Conservation (phyloP, 2,329 filamentous ascomycete species). For the Macrophomina phaseolina region DNA sequence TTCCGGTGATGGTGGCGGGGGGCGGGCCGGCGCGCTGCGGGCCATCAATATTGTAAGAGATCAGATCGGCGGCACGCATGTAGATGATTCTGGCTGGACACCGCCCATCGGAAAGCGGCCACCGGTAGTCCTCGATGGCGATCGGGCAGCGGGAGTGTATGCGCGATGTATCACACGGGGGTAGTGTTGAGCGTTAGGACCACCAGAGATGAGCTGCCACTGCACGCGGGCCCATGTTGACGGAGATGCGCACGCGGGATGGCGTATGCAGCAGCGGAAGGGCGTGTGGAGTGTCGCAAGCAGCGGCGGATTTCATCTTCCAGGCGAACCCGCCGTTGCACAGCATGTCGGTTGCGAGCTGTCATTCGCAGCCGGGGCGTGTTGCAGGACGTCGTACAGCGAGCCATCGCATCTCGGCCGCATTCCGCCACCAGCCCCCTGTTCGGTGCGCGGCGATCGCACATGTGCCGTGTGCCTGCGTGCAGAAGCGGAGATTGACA, state of each 20-base stretch:
- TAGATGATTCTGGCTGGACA: no score
- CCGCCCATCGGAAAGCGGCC: background rate
- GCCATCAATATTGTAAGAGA: no score
- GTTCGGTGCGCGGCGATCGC: no score
- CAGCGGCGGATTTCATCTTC: background rate
- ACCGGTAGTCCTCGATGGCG: background rate
- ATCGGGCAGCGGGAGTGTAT: no score
- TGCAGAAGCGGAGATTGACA: background rate
- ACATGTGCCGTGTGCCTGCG: background rate
- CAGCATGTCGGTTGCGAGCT: background rate
- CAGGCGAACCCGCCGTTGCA: background rate
- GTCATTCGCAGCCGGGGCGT: constrained; percentile 8
- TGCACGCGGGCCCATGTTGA: background rate
- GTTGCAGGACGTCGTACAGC: background rate
- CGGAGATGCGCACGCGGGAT: background rate
- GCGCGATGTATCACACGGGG: background rate
- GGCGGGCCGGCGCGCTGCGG: no score
- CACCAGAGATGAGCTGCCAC: no score
- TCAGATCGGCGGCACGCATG: background rate
- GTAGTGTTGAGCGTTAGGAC: no score
- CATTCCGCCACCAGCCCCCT: no score
- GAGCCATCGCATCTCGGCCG: background rate
- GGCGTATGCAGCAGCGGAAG: background rate
- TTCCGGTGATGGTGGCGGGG: no score
- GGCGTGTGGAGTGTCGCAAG: background rate